Conservation (phyloP, 352 stramenopile genomes). For the Pythium diclinum region DNA sequence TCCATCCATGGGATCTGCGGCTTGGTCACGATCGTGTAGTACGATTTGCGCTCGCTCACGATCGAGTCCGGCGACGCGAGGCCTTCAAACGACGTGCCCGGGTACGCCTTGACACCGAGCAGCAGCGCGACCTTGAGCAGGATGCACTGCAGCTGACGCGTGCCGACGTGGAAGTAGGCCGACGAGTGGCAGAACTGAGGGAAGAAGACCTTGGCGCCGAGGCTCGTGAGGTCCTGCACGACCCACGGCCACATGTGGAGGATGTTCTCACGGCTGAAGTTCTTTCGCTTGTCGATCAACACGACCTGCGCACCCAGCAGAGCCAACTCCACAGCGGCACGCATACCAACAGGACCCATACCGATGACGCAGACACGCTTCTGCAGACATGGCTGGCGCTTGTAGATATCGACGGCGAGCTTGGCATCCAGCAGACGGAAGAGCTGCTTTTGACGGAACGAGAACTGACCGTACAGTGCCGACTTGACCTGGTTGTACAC, state of each 20-base stretch:
- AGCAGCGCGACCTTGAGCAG: slow-evolving; percentile 79
- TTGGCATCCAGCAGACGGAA: slow-evolving; percentile 70
- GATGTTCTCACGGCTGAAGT: slow-evolving; percentile 84
- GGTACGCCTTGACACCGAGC: slow-evolving; percentile 67
- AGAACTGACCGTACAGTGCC: slow-evolving; percentile 49
- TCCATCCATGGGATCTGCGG: slow-evolving; percentile 79
- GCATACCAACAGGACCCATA: slow-evolving; percentile 69
- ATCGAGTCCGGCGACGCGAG: slow-evolving; percentile 50
- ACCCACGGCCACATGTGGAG: slow-evolving; percentile 83
- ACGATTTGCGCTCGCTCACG: slow-evolving; percentile 54
- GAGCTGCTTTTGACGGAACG: slow-evolving; percentile 74
- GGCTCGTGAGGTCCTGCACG: slow-evolving; percentile 73
- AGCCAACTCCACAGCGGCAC: slow-evolving; percentile 68
- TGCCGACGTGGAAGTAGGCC: slow-evolving; percentile 83
- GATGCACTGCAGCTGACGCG: slow-evolving; percentile 81
- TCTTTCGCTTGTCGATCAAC: slow-evolving; percentile 77
- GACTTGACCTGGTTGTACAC: slow-evolving; percentile 73
- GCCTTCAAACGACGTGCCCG: slow-evolving; percentile 57
- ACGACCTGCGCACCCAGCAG: slow-evolving; percentile 70
- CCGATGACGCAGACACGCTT: slow-evolving; percentile 77
- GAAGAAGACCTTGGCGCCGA: slow-evolving; percentile 84
- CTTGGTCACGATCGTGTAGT: slow-evolving; percentile 69
- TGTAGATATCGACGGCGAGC: slow-evolving; percentile 50
- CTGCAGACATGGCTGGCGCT: slow-evolving; percentile 50
- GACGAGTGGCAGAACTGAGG: slow-evolving; percentile 78